Conservation (phyloP, 2,329 filamentous ascomycete genomes). For the Penicillium aurantiogriseum region DNA sequence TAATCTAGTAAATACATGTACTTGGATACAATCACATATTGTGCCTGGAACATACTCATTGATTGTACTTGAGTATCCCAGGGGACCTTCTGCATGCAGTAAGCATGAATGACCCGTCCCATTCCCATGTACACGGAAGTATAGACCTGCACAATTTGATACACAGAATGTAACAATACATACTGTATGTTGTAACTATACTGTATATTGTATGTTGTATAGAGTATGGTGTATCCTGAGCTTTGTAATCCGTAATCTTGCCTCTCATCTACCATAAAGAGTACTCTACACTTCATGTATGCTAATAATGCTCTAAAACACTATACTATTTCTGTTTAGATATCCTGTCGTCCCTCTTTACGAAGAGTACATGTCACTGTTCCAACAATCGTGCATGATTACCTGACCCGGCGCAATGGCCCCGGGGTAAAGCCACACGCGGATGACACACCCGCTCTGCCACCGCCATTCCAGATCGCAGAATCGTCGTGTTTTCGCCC, state of each 20-base stretch:
- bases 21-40: not conserved
- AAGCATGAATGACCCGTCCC: not conserved
- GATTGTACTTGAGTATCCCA: not conserved
- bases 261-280: not conserved
- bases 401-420: conserved; percentile 2
- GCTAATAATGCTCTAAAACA: not conserved
- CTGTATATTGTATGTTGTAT: no score
- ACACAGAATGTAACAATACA: not conserved
- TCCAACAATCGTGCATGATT: not conserved
- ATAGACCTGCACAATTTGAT: not conserved
- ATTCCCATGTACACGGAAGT: not conserved
- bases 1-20: not conserved
- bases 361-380: no score
- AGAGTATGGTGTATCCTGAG: not conserved
- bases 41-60: not conserved
- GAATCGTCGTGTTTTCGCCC: not conserved
- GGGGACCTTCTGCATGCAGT: not conserved
- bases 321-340: no score
- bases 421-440: not conserved
- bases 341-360: not conserved
- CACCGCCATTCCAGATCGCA: not conserved
- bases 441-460: not conserved
- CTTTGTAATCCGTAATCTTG: not conserved
- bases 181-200: not conserved
- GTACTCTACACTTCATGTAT: not conserved